Base-by-base conservation (phyloP, 768 basidiomycete genomes). In the Chalciporus sphaerocephalus region DNA sequence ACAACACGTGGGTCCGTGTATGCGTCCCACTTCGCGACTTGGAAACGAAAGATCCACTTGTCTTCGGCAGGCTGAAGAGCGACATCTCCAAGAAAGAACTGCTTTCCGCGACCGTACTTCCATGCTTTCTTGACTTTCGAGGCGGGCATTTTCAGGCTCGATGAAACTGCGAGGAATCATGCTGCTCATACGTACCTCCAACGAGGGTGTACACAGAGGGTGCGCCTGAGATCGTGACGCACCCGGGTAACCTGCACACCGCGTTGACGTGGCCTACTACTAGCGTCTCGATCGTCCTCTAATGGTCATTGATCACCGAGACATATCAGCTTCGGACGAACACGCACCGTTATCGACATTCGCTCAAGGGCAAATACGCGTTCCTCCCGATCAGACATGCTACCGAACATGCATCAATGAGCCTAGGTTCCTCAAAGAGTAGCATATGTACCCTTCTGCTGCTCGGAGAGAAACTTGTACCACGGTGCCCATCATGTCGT, bases 51-150 rank as follows among this genome's bases (percentile, higher is more conserved):
- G n/a, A 51, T 38, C 61, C 61, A 63, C 30, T 63, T 63, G 44
- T 63, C 52, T 32, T 59, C 24, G 15, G 62, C 61, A 10, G 55
- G 32, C 35, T 42, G 55, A 25, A 63, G 38, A 12, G 21, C n/a
- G 20, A 12, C 18, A 9, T 48, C 40, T 4, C 57, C 60, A 22
- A 54, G 60, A 38, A 47, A 48, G 50, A 63, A 63, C 4, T 18
- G 52, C 50, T 57, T 64, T 27, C 55, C 62, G 6, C 43, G 62
- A 17, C 62, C 61, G 17, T 63, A 64, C 32, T 40, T 52, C 62
- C 61, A 63, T 15, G 52, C 57, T 35, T 57, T 64, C 32, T 51
- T 57, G 1, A 35, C 61, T 63, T 22, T 24, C 38, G 18, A 34
- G 27, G 44, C 42, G 47, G 44, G 37, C 7, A 7, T 17, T 8